Evolutionary conservation across 1,139 yeast genomes (phyloP).

Genomic region (Debaryomycetaceae sp.): DNA sequence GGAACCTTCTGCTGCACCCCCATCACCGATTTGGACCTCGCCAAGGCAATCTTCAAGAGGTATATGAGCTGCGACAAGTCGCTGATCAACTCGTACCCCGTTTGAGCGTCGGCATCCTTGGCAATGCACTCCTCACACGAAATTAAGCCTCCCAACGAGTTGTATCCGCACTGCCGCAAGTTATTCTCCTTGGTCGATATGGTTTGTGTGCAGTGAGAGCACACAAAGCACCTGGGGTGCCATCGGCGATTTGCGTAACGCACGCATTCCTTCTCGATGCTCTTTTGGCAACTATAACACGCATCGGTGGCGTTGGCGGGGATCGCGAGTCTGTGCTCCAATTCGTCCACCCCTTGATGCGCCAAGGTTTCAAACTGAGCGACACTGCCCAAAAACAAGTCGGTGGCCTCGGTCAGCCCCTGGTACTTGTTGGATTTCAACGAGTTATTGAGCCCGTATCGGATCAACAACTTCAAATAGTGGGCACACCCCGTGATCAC

Average conservation of each 20-base stretch:
- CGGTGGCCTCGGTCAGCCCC: conserved; percentile 59
- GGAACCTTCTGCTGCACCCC: conserved; percentile 19
- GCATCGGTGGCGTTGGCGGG: conserved; percentile 72
- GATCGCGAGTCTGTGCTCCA: conserved; percentile 24
- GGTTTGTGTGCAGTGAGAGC: conserved; percentile 48
- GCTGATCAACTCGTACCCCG: conserved; percentile 63
- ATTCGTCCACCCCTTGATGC: conserved; percentile 13
- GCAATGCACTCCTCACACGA: conserved; percentile 58
- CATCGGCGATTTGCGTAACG: conserved; percentile 63
- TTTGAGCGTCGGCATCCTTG: conserved; percentile 40
- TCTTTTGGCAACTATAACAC: conserved; percentile 65
- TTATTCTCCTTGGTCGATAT: conserved; percentile 22
- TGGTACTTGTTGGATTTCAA: conserved; percentile 59
- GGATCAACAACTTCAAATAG: conserved; percentile 76
- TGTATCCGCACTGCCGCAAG: conserved; percentile 29
- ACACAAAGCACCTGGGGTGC: conserved; percentile 73
- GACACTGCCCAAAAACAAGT: conserved; percentile 50
- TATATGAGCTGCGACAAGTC: conserved; percentile 71
- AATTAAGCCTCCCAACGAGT: conserved; percentile 25
- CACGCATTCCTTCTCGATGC: conserved; percentile 80
- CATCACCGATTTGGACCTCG: conserved; percentile 72
- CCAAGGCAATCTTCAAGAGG: conserved; percentile 76
- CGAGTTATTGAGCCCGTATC: conserved; percentile 77
- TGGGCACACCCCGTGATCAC: conserved; percentile 93
- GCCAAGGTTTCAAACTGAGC: conserved; percentile 25